phyloP scores from a whole-genome alignment of 2,329 filamentous ascomycete genomes.

The Xylaria multiplex region DNA sequence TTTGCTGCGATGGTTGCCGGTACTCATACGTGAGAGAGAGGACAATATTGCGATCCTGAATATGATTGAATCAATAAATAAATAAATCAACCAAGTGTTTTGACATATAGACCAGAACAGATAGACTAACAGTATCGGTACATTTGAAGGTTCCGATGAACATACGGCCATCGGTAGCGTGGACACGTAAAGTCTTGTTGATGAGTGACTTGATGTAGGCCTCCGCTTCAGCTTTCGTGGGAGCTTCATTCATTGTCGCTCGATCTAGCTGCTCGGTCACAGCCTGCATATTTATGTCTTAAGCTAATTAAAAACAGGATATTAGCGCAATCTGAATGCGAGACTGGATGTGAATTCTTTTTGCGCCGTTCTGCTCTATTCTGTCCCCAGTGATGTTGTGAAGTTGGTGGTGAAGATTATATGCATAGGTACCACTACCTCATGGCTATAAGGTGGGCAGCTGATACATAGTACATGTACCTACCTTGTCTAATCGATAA shows the following conservation, averaged over 20 bases:
- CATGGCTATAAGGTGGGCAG: too few species aligned
- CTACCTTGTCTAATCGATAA: too few species aligned
- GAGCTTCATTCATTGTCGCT: conserved; percentile 35
- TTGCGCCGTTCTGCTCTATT: too few species aligned
- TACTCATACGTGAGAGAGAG: conserved; percentile 90
- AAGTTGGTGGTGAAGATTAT: too few species aligned
- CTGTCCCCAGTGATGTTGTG: too few species aligned
- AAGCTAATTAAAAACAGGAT: not conserved
- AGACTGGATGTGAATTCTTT: too few species aligned
- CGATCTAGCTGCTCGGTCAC: conserved; percentile 31
- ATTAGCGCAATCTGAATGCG: not conserved
- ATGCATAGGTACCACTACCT: too few species aligned
- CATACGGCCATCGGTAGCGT: conserved; percentile 83
- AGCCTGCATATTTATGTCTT: conserved; percentile 29
- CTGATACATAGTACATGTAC: too few species aligned
- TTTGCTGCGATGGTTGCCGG: conserved; percentile 72
- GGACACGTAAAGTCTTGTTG: conserved; percentile 80
- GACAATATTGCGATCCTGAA: conserved; percentile 88
- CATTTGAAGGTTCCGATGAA: conserved; percentile 95
- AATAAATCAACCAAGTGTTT: conserved; percentile 6
- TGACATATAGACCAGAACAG: conserved; percentile 8
- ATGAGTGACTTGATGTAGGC: conserved; percentile 73
- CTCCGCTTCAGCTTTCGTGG: conserved; percentile 62
- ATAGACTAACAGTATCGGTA: conserved; percentile 77
- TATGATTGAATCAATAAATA: not conserved